Conservation (phyloP, 106 monocot genomes). For the Gastrodia elata region DNA sequence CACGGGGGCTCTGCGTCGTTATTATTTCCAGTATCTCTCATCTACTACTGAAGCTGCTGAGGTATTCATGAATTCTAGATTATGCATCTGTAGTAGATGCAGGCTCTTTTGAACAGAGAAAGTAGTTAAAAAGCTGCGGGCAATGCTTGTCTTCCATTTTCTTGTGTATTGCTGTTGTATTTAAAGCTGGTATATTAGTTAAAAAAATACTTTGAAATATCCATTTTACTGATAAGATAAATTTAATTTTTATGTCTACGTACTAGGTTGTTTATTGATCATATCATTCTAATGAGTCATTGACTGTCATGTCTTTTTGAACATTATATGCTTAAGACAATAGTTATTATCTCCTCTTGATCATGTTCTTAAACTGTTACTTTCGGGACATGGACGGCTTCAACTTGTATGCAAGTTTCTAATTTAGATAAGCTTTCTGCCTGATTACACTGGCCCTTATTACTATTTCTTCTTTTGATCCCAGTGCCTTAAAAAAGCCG, state of each 20-base stretch:
- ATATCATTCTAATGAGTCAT: background rate
- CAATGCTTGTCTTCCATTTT: background rate
- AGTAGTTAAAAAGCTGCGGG: background rate
- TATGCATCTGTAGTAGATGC: background rate
- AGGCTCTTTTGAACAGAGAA: background rate
- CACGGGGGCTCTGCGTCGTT: conserved; percentile 86
- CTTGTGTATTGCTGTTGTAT: background rate
- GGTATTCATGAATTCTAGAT: conserved; percentile 29
- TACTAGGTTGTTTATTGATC: background rate
- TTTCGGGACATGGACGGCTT: background rate
- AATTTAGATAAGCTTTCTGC: background rate
- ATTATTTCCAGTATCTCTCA: conserved; percentile 95
- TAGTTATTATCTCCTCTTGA: background rate
- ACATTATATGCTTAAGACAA: background rate
- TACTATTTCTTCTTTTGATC: background rate
- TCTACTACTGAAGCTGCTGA: conserved; percentile 90
- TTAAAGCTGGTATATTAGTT: background rate
- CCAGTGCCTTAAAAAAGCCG: background rate
- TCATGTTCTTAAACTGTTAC: background rate
- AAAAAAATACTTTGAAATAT: background rate
- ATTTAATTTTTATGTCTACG: background rate
- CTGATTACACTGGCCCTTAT: background rate
- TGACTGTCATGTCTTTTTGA: background rate
- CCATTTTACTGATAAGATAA: background rate
- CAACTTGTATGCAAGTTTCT: background rate